Conservation (phyloP, 495 filamentous ascomycete species). For the Penicillium chermesinum region DNA sequence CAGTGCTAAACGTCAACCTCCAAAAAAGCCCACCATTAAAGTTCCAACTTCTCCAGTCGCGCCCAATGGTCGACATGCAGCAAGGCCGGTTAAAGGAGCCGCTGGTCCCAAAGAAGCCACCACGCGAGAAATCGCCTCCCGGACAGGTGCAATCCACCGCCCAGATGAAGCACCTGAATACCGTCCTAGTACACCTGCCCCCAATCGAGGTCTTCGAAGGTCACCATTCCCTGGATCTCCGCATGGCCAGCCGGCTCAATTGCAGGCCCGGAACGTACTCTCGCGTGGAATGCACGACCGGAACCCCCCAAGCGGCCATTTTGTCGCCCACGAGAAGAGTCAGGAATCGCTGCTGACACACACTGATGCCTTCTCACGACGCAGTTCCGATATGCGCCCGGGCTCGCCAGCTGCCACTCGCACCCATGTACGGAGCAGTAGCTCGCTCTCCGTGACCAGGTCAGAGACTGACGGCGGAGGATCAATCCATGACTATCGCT, state of each 20-base stretch:
- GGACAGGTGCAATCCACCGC: constrained; percentile 7
- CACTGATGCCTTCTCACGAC: constrained; percentile 56
- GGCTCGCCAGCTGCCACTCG: constrained; percentile 43
- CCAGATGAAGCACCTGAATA: constrained; percentile 9
- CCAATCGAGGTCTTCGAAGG: constrained; percentile 39
- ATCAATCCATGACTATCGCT: constrained; percentile 27
- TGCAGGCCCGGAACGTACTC: constrained; percentile 16
- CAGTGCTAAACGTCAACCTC: constrained; percentile 14
- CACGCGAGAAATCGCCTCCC: constrained; percentile 10
- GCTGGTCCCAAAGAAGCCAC: constrained; percentile 20
- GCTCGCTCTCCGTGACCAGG: constrained; percentile 42
- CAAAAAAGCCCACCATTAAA: constrained; percentile 20
- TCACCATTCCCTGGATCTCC: constrained; percentile 29
- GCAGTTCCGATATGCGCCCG: constrained; percentile 41
- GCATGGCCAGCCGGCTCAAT: constrained; percentile 18
- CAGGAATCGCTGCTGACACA: constrained; percentile 54
- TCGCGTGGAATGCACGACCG: constrained; percentile 18
- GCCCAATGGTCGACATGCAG: constrained; percentile 7
- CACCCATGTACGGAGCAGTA: constrained; percentile 45
- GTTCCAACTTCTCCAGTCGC: constrained; percentile 3
- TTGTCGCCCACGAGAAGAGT: constrained; percentile 48
- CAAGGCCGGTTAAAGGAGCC: constrained; percentile 17
- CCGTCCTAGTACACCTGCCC: constrained; percentile 19
- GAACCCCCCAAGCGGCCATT: constrained; percentile 41
- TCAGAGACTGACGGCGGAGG: constrained; percentile 42